Base-by-base conservation (phyloP, 179 eudicot species). In the Camellia oleifera region DNA sequence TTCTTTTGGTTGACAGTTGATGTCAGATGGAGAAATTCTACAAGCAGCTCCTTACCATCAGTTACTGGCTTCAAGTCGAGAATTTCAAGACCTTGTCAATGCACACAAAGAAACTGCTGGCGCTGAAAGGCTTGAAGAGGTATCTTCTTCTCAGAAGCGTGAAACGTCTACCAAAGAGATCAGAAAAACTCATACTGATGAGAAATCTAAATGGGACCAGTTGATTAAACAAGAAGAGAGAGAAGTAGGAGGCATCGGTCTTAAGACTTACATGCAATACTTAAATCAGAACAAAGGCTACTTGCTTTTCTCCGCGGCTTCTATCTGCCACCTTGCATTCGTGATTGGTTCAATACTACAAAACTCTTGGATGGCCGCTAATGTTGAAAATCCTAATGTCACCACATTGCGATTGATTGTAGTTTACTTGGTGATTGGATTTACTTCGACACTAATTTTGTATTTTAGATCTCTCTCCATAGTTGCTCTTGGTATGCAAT, bases 91-190 rank as follows among this genome's bases (percentile, higher is more conserved):
- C 26, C 89, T 92, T 26, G 94, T 92, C 48, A 81, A 88, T 72
- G 95, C 97, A 75, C 95, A 94, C 82, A 94, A 90, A 82, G 91
- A 92, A 86, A 91, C 93, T 53, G 95, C 93, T 76, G 98, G 93
- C 42, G 75, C 92, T 0, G 93, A 91, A 52, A 83, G 86, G 70
- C 83, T 83, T 50, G 80, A 83, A 5, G 88, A 84, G 66, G 85
- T 85, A 14, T 70, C 77, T 57, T 66, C 75, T 52, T 70, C 87
- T 4, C 76, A 64, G 62, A 85, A 75, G 58, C 64, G 14, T 10
- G 81, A 87, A 17, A 45, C 75, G 61, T 58, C 83, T 8, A 52
- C 81, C 12, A 88, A 73, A 83, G 95, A 88, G 81, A 89, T 84
- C 62, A 81, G 62, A 50, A 81, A 57, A 67, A 78, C 75, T 44